Conservation (phyloP, 78 protist genomes). For the Dictyostelium firmibasis region DNA sequence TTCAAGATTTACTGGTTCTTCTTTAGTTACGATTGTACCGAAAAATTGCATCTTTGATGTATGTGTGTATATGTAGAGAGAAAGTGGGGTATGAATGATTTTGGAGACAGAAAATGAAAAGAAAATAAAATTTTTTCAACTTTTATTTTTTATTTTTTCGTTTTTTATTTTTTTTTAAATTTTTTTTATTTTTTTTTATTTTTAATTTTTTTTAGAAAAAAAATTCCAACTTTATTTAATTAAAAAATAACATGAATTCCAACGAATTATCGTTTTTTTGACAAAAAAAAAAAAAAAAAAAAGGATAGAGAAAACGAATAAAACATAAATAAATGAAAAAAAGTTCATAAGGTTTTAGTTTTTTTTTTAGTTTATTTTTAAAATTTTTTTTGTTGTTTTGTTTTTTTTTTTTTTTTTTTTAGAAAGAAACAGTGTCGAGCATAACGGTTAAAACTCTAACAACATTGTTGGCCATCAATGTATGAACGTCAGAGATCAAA, state of each 20-base stretch:
- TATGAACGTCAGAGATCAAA: constrained; percentile 86
- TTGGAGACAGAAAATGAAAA: not conserved
- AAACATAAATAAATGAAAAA: not conserved
- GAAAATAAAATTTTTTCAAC: not conserved
- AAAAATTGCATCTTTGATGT: constrained; percentile 9
- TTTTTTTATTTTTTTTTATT: not conserved
- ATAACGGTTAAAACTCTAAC: constrained; percentile 96
- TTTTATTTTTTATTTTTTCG: not conserved
- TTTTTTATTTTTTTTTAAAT: not conserved
- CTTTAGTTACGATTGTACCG: not conserved
- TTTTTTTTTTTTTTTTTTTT: not conserved
- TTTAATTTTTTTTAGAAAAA: not conserved
- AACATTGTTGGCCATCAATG: constrained; percentile 96
- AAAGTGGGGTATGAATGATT: not conserved
- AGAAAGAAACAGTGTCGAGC: constrained; percentile 97
- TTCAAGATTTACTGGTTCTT: not conserved
- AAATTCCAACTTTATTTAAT: not conserved
- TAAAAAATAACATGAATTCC: not conserved
- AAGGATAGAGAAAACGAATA: not conserved
- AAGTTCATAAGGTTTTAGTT: not conserved
- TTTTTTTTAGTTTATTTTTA: not conserved
- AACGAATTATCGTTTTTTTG: not conserved
- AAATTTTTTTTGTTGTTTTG: too few species aligned
- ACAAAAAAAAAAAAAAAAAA: not conserved
- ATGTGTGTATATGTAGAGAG: not conserved